Conservation (phyloP, 2,329 filamentous ascomycete species). For the Talaromyces sp. region DNA sequence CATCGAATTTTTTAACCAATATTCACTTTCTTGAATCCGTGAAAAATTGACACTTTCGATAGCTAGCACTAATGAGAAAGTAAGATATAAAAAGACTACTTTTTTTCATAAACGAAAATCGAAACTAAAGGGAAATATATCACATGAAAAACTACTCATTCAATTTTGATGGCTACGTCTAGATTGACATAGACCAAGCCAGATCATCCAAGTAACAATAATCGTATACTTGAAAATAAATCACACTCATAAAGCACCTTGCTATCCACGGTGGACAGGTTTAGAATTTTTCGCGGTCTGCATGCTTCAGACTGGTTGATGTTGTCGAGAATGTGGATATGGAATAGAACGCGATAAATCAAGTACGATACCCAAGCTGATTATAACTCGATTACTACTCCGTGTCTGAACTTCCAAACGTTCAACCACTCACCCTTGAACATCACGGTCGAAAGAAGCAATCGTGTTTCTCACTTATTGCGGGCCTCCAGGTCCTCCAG, state of each 20-base stretch:
- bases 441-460: not conserved
- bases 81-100: not conserved
- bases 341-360: not conserved
- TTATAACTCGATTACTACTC: not conserved
- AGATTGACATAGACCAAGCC: not conserved
- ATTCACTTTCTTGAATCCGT: slow-evolving; percentile 14
- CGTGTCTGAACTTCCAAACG: not conserved
- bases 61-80: not conserved
- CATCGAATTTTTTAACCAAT: slow-evolving; percentile 46
- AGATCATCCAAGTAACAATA: not conserved
- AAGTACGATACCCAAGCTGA: not conserved
- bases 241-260: not conserved
- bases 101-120: no score
- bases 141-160: not conserved
- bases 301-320: not conserved
- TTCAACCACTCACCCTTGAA: not conserved
- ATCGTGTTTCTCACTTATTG: not conserved
- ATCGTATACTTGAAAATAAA: not conserved
- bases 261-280: not conserved
- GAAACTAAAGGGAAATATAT: no score
- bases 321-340: not conserved
- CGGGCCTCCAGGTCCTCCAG: not conserved
- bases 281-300: not conserved
- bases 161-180: not conserved
- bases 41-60: not conserved